Evolutionary conservation across 352 stramenopile species (phyloP), one percentile per base, ranked within the genome.

Genomic region (Phytophthora ohioensis): DNA sequence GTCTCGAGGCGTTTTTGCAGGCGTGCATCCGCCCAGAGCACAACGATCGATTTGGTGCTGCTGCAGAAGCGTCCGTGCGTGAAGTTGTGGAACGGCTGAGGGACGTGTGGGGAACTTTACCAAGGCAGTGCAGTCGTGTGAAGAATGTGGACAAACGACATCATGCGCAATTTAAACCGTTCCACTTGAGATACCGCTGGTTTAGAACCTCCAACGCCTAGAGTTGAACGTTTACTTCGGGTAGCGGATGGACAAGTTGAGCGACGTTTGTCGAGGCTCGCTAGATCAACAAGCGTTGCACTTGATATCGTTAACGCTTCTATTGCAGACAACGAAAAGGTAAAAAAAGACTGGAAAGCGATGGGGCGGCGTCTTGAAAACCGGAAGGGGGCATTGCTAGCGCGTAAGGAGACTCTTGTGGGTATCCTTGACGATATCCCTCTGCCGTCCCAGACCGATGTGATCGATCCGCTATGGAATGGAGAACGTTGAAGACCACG

Each of bases 1-100:
- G 31, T 21, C 41, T 55, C 6, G 59, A 67, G n/a, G 59, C 51
- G 49, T 67, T 60, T n/a, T 55, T 39, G 49, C 30, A 59, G 31
- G 38, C 59, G 27, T 45, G 59, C n/a, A 59, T 60, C 41, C 39
- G 27, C 30, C 59, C 48, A 30, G 27, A 54, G 31, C 48, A 59
- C 41, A 67, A 30, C 2, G 48, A 67, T 53, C 59, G 48, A 47
- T 52, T 39, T 27, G 59, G 48, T 27, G 38, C 59, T 46, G 21
- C 21, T 27, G 21, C 21, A 27, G 21, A 27, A 27, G 21, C 21
- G 21, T 27, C 21, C 21, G 21, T 65, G 39, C 34, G 45, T 32
- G 57, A 65, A 34, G 15, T 65, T 4, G 46, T 51, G 17, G 57
- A 4, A n/a, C 15, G 13, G 35, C 35, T 65, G 31, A 38, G 42